Percentiles rank a stretch among this genome's conserved stretches.
Evolutionary conservation across 2,329 filamentous ascomycete species (phyloP).

Genomic region (Colletotrichum horii): DNA sequence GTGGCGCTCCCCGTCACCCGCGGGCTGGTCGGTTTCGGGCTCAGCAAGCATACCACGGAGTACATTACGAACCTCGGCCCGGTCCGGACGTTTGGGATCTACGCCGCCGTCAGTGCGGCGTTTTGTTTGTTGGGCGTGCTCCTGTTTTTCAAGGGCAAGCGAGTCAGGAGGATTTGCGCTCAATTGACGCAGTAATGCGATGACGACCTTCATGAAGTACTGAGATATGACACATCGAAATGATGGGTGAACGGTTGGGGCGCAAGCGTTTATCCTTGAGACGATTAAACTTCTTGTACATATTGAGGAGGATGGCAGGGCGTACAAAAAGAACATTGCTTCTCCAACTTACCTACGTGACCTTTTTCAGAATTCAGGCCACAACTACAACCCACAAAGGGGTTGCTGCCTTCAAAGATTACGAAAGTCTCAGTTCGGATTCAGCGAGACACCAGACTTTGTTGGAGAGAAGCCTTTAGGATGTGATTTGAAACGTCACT

Average conservation of each 20-base stretch:
- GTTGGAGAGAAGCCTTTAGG: not conserved
- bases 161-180: not conserved
- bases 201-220: not conserved
- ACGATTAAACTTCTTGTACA: not conserved
- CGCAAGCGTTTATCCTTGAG: not conserved
- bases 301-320: not conserved
- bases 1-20: conserved; percentile 11
- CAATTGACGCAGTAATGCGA: not conserved
- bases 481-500: not conserved
- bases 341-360: not conserved
- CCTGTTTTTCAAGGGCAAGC: conserved; percentile 7
- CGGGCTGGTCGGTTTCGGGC: conserved; percentile 9
- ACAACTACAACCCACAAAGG: not conserved
- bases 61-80: conserved; percentile 23
- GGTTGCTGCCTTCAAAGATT: not conserved
- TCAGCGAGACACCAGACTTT: not conserved
- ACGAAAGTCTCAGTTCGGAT: not conserved
- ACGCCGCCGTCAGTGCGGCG: conserved; percentile 6
- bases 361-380: not conserved
- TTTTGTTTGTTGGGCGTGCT: conserved; percentile 6
- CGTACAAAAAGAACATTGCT: not conserved
- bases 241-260: not conserved
- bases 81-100: conserved; percentile 13
- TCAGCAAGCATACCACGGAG: conserved; percentile 15
- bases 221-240: not conserved